Conservation (phyloP, 176 grass and related monocot species). For the Secale cereale region DNA sequence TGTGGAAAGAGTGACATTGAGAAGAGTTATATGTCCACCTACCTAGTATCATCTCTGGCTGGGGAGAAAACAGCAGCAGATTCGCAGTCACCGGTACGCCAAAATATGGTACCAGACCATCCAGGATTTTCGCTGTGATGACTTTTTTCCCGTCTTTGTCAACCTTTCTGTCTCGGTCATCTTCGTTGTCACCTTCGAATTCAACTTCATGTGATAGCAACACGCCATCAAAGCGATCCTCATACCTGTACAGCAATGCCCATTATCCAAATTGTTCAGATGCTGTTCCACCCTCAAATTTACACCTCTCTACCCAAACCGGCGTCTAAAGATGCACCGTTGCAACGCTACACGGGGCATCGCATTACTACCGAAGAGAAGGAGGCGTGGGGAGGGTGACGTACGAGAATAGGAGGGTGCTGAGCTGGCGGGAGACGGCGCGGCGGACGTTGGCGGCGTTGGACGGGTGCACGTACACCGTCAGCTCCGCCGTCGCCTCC, state of each 20-base stretch:
- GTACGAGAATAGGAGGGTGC: slow-evolving; percentile 74
- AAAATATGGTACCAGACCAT: slow-evolving; percentile 72
- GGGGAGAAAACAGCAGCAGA: slow-evolving; percentile 76
- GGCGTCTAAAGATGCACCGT: not conserved
- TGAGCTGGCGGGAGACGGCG: slow-evolving; percentile 77
- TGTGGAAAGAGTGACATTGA: too few species aligned
- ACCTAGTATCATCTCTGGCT: slow-evolving; percentile 77
- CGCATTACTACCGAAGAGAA: not conserved
- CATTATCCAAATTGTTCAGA: not conserved
- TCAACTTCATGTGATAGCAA: slow-evolving; percentile 48
- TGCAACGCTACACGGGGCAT: not conserved
- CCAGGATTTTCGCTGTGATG: slow-evolving; percentile 47
- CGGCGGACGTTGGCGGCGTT: slow-evolving; percentile 29
- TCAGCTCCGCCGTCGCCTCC: slow-evolving; percentile 34
- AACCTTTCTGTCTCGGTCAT: not conserved
- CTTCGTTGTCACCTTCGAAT: slow-evolving; percentile 8
- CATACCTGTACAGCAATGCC: slow-evolving; percentile 43
- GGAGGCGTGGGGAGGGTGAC: not conserved
- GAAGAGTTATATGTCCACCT: not conserved
- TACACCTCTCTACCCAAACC: not conserved
- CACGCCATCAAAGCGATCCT: slow-evolving; percentile 72
- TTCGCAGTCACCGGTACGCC: slow-evolving; percentile 45
- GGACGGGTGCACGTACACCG: slow-evolving; percentile 75
- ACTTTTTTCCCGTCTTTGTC: not conserved
- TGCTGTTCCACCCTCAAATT: not conserved